Percentiles rank a stretch among this genome's conserved stretches.
These are phyloP conservation scores for Oligophagozyma castellii DNA, from an alignment of 1,139 yeast species.

Conservation along the genomic window DNA sequence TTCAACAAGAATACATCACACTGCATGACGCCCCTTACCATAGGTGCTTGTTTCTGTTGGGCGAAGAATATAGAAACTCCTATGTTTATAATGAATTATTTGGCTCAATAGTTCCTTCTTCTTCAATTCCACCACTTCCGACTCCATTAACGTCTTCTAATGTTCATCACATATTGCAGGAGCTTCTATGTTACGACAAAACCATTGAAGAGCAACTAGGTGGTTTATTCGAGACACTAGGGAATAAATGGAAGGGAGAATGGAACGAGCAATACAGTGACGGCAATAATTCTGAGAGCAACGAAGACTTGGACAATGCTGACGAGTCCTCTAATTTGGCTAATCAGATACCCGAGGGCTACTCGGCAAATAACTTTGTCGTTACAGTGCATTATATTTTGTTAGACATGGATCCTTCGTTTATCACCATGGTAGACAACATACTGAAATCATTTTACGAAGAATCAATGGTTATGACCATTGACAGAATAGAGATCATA, in stretches of 20 bases:
- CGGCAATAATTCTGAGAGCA: too few relatives aligned
- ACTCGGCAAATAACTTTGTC: conserved; percentile 12
- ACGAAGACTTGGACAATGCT: too few relatives aligned
- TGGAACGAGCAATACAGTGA: too few relatives aligned
- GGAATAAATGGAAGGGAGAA: not conserved
- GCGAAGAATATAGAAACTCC: conserved; percentile 33
- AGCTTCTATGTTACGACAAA: conserved; percentile 19
- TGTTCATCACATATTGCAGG: conserved; percentile 28
- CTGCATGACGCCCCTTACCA: conserved; percentile 75
- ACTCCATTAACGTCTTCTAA: conserved; percentile 41
- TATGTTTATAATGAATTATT: conserved; percentile 31
- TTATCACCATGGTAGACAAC: conserved; percentile 5
- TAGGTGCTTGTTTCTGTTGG: conserved; percentile 58
- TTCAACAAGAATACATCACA: conserved; percentile 54
- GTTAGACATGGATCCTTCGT: conserved; percentile 10
- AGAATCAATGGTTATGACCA: conserved; percentile 34
- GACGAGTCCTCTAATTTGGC: too few relatives aligned
- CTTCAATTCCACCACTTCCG: conserved; percentile 53
- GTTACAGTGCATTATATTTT: conserved; percentile 11
- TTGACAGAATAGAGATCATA: conserved; percentile 57
- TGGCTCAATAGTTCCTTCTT: conserved; percentile 46
- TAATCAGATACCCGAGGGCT: too few relatives aligned
- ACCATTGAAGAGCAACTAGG: not conserved
- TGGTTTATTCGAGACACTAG: not conserved
- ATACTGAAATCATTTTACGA: conserved; percentile 20